A percentile compares a stretch with the other conserved stretches of the same genome.
Evolutionary conservation across 768 basidiomycete genomes (phyloP).

Genomic region (Bullera alba): DNA sequence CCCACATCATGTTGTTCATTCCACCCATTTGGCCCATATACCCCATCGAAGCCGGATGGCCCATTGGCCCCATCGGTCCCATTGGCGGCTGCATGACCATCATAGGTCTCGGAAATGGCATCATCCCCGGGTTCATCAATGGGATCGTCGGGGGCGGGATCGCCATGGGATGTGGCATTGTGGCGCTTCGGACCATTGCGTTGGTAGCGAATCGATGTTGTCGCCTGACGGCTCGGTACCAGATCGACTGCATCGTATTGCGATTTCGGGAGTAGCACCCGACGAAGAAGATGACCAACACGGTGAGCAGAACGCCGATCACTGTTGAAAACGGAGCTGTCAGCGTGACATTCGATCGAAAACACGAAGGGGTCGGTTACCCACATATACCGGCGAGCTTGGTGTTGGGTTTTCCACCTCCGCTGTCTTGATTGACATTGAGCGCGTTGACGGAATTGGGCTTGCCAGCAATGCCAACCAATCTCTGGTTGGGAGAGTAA

Average conservation of each 20-base stretch:
- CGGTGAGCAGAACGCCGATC: slow-evolving; percentile 63
- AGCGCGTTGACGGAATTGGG: slow-evolving; percentile 31
- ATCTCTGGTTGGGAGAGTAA: slow-evolving; percentile 24
- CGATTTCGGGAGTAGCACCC: slow-evolving; percentile 55
- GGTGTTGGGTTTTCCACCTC: slow-evolving; percentile 14
- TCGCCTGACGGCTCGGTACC: slow-evolving; percentile 32
- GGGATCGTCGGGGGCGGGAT: slow-evolving; percentile 15
- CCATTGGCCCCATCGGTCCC: not conserved
- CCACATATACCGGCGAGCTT: slow-evolving; percentile 33
- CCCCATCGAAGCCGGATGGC: not conserved
- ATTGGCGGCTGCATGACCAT: not conserved
- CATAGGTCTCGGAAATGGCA: not conserved
- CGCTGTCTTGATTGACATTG: slow-evolving; percentile 9
- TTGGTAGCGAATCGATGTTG: slow-evolving; percentile 36
- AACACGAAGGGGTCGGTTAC: not conserved
- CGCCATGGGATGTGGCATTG: slow-evolving; percentile 28
- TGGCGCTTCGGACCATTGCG: slow-evolving; percentile 21
- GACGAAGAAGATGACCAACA: slow-evolving; percentile 69
- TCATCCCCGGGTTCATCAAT: not conserved
- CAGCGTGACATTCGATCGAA: no score
- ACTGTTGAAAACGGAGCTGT: slow-evolving; percentile 45
- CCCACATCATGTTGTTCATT: not conserved
- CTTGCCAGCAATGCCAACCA: slow-evolving; percentile 42
- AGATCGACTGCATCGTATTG: slow-evolving; percentile 35
- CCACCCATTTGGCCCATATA: not conserved